Conservation (phyloP, 2,329 filamentous ascomycete genomes). For the Emericellopsis atlantica region DNA sequence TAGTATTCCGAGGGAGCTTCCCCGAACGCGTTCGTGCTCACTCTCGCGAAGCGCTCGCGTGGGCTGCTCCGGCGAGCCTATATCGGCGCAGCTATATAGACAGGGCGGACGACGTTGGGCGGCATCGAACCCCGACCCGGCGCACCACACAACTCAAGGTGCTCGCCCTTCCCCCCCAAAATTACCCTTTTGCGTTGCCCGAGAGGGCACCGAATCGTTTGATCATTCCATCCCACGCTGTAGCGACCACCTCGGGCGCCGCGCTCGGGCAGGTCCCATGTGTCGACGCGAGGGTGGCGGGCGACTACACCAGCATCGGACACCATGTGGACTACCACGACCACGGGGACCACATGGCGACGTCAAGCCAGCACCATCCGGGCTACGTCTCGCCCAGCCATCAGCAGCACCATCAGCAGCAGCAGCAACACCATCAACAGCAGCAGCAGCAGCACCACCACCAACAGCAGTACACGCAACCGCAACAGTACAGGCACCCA, state of each 20-base stretch:
- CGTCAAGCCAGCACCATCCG: conserved; percentile 52
- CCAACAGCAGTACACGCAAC: not conserved
- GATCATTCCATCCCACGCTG: conserved; percentile 48
- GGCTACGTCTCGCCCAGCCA: conserved; percentile 32
- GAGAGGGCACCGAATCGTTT: conserved; percentile 38
- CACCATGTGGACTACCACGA: conserved; percentile 64
- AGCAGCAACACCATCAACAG: conserved; percentile 8
- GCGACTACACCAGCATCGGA: conserved; percentile 55
- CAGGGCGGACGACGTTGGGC: not conserved
- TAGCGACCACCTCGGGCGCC: conserved; percentile 61
- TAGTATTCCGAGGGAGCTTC: no score
- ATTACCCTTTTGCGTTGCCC: not conserved
- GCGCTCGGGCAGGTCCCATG: conserved; percentile 69
- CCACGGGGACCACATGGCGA: conserved; percentile 52
- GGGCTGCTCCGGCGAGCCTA: not conserved
- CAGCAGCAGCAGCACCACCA: conserved; percentile 4
- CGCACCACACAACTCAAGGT: not conserved
- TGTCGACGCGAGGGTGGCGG: conserved; percentile 58
- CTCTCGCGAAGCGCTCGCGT: not conserved
- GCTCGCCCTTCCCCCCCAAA: not conserved
- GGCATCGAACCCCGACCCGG: not conserved
- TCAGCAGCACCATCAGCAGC: conserved; percentile 5
- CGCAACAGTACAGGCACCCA: conserved; percentile 21
- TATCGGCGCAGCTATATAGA: conserved; percentile 2
- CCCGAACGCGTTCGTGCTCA: no score